These are phyloP conservation scores for Lachnellula cervina DNA, from an alignment of 2,329 filamentous ascomycete species.

Conservation along the genomic window DNA sequence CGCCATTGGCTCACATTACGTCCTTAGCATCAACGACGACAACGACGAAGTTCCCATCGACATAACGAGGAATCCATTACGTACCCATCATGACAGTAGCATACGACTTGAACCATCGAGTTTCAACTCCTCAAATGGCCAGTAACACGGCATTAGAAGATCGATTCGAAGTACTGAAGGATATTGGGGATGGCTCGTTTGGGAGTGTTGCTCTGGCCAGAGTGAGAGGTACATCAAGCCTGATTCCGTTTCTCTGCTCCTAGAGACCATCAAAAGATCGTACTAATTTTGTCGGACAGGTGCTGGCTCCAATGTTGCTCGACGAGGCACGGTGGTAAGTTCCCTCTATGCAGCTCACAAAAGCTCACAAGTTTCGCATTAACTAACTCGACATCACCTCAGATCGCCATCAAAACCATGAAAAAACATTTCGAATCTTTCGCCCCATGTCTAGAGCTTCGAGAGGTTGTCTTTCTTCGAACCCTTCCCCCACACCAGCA, in stretches of 20 bases:
- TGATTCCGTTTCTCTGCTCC: no score
- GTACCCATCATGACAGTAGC: slow-evolving; percentile 65
- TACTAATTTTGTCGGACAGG: no score
- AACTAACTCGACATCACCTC: slow-evolving; percentile 14
- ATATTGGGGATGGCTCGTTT: slow-evolving; percentile 98
- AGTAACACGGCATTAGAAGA: slow-evolving; percentile 70
- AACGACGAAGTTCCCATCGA: slow-evolving; percentile 12
- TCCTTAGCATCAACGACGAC: slow-evolving; percentile 16
- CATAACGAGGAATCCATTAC: slow-evolving; percentile 1
- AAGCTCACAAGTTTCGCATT: neutral
- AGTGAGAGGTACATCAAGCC: slow-evolving; percentile 57
- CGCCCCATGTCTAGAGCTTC: slow-evolving; percentile 80
- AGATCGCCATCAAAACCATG: slow-evolving; percentile 99
- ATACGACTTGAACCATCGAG: slow-evolving; percentile 67
- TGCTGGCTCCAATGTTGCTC: slow-evolving; percentile 81
- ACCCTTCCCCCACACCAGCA: slow-evolving; percentile 84
- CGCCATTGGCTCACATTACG: neutral
- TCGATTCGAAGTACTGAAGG: slow-evolving; percentile 93
- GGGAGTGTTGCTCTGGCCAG: slow-evolving; percentile 90
- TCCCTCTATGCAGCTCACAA: neutral
- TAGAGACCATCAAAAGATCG: no score
- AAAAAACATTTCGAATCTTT: slow-evolving; percentile 99
- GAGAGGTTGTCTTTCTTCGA: slow-evolving; percentile 93
- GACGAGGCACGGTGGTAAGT: slow-evolving; percentile 86
- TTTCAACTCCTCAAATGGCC: slow-evolving; percentile 45